Base-by-base conservation (phyloP, 164 flowering plant genomes). In the Chloranthus sessilifolius region DNA sequence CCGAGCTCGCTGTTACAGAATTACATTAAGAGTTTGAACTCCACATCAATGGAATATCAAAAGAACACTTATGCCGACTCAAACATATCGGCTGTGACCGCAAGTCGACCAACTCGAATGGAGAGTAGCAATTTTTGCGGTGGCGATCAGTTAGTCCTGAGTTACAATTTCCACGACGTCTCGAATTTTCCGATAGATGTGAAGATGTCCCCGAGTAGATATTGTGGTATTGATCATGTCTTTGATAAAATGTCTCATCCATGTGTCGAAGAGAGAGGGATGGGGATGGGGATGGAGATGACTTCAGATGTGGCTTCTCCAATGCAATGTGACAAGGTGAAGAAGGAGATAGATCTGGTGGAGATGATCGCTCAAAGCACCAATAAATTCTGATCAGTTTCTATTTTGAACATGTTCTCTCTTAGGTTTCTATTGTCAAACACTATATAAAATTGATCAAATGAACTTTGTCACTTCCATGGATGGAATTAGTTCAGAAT, bases 1-100 rank as follows among this genome's bases (percentile, higher is more conserved):
- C 60, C 76, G 8, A 66, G 66, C 53, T 59, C 85, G 15, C 74
- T 82, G 3, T 67, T 88, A 17, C 86, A 84, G 26, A 71, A 80
- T 30, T 88, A 84, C 63, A 88, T 88, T 66, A 79, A 79, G 68
- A 80, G 80, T 76, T 55, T 88, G 50, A 58, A 34, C 30, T 24
- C 66, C 1, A 37, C 47, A 7, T 20, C 58, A 17, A 33, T 34
- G 1, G 46, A 40, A 8, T 11, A 42, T 23, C 57, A 11, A 12
- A 38, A 36, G n/a, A 48, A 59, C 4, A 12, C 16, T 5, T 28
- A 29, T 22, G 30, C 51, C 4, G 41, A 43, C 47, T 7, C 43
- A 1, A 16, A 14, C 7, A 5, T 24, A 3, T 20, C 28, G 34
- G 17, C 24, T n/a, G 7, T 7, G 6, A 26, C 24, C 20, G 27